Evolutionary conservation across 176 grass and related monocot species (phyloP).

Genomic region (Paspalum vaginatum): DNA sequence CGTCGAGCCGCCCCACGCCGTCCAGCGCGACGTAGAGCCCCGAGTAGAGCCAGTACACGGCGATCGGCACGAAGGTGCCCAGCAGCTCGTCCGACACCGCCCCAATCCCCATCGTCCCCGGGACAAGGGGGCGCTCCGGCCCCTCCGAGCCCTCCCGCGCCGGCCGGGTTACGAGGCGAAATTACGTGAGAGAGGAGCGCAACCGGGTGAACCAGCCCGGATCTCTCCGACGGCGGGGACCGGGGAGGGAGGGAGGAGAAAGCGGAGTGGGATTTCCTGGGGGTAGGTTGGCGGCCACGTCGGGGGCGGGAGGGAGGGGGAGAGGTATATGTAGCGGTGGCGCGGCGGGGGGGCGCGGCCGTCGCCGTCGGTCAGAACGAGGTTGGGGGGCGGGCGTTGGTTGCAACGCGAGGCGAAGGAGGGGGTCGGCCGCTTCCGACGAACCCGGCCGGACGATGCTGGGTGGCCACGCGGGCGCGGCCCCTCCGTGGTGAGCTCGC

Average conservation of each 20-base stretch:
- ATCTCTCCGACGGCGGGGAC: conserved; percentile 23
- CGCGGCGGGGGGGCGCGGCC: conserved; percentile 28
- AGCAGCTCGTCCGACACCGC: conserved; percentile 78
- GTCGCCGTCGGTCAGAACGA: conserved; percentile 45
- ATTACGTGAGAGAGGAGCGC: neutral
- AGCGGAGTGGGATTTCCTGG: neutral
- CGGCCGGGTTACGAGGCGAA: neutral
- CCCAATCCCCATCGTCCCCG: conserved; percentile 56
- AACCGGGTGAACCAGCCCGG: conserved; percentile 23
- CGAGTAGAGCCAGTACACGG: conserved; percentile 87
- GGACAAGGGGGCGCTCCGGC: neutral
- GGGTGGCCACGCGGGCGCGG: neutral
- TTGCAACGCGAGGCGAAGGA: neutral
- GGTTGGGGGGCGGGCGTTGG: conserved; percentile 2
- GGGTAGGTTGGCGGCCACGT: neutral
- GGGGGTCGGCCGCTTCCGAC: neutral
- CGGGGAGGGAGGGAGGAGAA: neutral
- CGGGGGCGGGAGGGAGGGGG: neutral
- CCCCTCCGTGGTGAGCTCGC: neutral
- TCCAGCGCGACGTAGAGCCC: conserved; percentile 69
- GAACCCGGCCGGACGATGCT: conserved; percentile 23
- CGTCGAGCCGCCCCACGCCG: conserved; percentile 42
- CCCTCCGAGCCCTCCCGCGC: neutral
- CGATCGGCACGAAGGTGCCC: conserved; percentile 88
- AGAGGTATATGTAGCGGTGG: conserved; percentile 20